Evolutionary conservation across 345 rosid genomes (phyloP).

Genomic region (Lagerstroemia speciosa): DNA sequence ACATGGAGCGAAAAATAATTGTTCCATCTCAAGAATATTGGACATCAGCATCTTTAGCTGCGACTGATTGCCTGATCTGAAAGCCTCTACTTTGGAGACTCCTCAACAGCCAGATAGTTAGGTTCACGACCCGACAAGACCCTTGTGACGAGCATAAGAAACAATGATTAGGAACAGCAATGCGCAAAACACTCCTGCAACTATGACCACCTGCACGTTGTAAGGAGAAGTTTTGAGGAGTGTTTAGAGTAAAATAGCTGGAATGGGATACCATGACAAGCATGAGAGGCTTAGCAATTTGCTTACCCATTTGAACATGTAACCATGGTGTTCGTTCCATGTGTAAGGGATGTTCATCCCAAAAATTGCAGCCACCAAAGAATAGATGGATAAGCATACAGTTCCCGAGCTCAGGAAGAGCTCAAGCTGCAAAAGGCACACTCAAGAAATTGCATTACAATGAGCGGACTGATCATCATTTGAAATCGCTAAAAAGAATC

Average conservation of each 20-base stretch:
- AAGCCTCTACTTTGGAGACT: not conserved
- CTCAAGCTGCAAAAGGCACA: constrained; percentile 47
- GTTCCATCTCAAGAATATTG: not conserved
- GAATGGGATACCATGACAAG: not conserved
- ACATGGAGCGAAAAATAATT: not conserved
- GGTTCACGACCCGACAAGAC: constrained; percentile 74
- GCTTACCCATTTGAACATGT: constrained; percentile 77
- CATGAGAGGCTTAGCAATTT: not conserved
- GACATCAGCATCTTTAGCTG: not conserved
- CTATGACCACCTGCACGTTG: constrained; percentile 49
- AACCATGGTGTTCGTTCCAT: constrained; percentile 63
- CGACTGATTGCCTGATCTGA: not conserved
- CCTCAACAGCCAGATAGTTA: not conserved
- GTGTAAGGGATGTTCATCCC: constrained; percentile 95
- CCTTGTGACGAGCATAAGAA: constrained; percentile 79
- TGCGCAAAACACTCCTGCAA: constrained; percentile 33
- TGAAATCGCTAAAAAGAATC: not conserved
- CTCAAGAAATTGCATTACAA: not conserved
- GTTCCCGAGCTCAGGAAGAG: constrained; percentile 73
- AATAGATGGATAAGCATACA: constrained; percentile 47
- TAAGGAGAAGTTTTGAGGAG: not conserved
- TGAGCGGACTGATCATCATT: not conserved
- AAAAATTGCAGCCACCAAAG: constrained; percentile 77
- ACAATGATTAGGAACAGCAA: constrained; percentile 41
- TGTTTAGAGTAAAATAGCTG: not conserved